A percentile compares a stretch with the other conserved stretches of the same genome.
Conservation (phyloP, 108 stramenopile species). For the Cylindrotheca closterium region DNA sequence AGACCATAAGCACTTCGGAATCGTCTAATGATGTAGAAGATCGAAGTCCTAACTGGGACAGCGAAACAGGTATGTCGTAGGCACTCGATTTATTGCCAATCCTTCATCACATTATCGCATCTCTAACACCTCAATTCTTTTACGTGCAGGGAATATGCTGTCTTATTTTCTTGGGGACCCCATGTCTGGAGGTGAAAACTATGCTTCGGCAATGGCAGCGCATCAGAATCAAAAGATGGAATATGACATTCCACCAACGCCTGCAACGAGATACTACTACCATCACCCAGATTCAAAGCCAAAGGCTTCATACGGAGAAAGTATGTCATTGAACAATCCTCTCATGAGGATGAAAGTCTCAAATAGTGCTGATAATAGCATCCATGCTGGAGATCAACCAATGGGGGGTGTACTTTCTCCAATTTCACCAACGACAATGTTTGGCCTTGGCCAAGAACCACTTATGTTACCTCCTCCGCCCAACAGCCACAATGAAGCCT, state of each 20-base stretch:
- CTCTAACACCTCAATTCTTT: background rate
- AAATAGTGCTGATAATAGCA: background rate
- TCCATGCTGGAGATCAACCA: background rate
- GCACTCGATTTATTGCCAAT: background rate
- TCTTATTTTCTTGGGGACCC: constrained; percentile 71
- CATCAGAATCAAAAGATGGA: background rate
- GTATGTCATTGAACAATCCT: background rate
- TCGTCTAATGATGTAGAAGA: constrained; percentile 7
- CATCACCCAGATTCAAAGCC: constrained; percentile 3
- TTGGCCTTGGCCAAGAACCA: constrained; percentile 63
- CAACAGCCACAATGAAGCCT: constrained; percentile 2
- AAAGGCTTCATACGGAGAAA: background rate
- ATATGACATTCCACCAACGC: constrained; percentile 27
- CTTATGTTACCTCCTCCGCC: constrained; percentile 74
- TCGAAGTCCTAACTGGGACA: constrained; percentile 38
- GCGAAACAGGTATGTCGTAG: constrained; percentile 34
- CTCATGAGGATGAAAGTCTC: background rate
- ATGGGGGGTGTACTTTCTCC: constrained; percentile 33
- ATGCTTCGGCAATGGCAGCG: background rate
- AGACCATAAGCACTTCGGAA: constrained; percentile 14
- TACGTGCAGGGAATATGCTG: constrained; percentile 60
- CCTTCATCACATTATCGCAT: background rate
- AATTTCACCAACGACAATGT: constrained; percentile 68
- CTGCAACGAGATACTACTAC: constrained; percentile 33
- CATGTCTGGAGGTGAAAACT: constrained; percentile 1